Base-by-base conservation (phyloP, 345 rosid genomes). In the Schrenkiella parvula region DNA sequence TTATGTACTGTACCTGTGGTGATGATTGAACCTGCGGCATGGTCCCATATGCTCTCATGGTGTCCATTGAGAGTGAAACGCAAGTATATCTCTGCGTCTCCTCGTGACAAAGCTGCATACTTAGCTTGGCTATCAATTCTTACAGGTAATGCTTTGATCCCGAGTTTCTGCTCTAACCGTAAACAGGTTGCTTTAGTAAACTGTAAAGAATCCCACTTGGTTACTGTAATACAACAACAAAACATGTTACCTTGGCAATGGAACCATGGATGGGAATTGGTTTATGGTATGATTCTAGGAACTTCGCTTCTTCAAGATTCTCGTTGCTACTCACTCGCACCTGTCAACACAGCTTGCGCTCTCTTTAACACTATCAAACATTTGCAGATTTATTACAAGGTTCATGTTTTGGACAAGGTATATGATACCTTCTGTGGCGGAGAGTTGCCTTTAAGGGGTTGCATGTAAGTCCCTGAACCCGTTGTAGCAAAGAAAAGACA, bases 11-110 rank as follows among this genome's bases (percentile, higher is more conserved):
- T 85, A 92, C 98, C 98, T 62, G 87, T 87, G 31, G 91, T 90
- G 51, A 95, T 89, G 41, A 95, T 89, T 66, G 78, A 82, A 35
- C 99, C 96, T n/a, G 96, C 90, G 32, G 98, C 99, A 79, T 95
- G 99, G 84, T 95, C 98, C 98, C 98, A 92, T 84, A 92, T 95
- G 52, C 80, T 73, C 71, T 95, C 99, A n/a, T 82, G 89, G 76
- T 95, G 79, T 38, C 99, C 98, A 73, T 68, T 65, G 56, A 69
- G 89, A 41, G 97, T 92, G 76, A 92, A 82, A 43, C 97, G 99
- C 76, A 95, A 64, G 80, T 91, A 95, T 70, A 95, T 90, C 37
- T 90, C 88, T 55, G 97, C 97, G 53, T 92, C 97, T 54, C 98
- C 98, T 80, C 91, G 79, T 5, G 96, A 86, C 58, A 95, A 71